phyloP scores from a whole-genome alignment of 108 stramenopile genomes.

The Pseudonitzschia delicatissima region DNA sequence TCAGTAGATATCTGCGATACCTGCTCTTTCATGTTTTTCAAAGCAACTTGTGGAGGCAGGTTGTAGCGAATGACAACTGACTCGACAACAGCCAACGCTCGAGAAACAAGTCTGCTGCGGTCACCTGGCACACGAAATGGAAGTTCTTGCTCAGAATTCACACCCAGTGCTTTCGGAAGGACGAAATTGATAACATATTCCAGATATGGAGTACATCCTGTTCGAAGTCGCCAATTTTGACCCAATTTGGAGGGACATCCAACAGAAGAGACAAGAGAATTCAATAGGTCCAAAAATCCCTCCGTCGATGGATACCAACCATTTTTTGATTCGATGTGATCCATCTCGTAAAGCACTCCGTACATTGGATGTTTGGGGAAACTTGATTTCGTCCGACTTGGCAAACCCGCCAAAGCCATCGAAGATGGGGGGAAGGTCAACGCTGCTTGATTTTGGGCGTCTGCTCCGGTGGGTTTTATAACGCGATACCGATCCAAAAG shows the following conservation, averaged over 20 bases:
- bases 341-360: slow-evolving; percentile 75
- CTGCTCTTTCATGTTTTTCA: not conserved
- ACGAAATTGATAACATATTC: slow-evolving; percentile 76
- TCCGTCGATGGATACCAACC: slow-evolving; percentile 78
- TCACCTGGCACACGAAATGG: slow-evolving; percentile 58
- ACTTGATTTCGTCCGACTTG: slow-evolving; percentile 6
- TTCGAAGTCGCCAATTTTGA: slow-evolving; percentile 55
- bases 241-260: slow-evolving; percentile 74
- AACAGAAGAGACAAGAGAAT: slow-evolving; percentile 53
- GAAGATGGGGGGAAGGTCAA: slow-evolving; percentile 49
- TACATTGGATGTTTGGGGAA: slow-evolving; percentile 45
- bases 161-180: slow-evolving; percentile 59
- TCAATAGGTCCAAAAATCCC: slow-evolving; percentile 69
- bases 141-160: slow-evolving; percentile 20
- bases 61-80: slow-evolving; percentile 60
- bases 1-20: too few species aligned
- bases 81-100: slow-evolving; percentile 68
- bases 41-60: slow-evolving; percentile 3
- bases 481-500: slow-evolving; percentile 52
- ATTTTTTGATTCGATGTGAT: slow-evolving; percentile 65
- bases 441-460: not conserved
- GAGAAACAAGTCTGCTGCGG: slow-evolving; percentile 53
- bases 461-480: not conserved
- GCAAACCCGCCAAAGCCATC: slow-evolving; percentile 24
- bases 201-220: slow-evolving; percentile 77